A percentile compares a stretch with the other conserved stretches of the same genome.
These are phyloP conservation scores for Lichtheimia hyalospora DNA, from an alignment of 371 early-diverging fungal species.

Conservation along the genomic window DNA sequence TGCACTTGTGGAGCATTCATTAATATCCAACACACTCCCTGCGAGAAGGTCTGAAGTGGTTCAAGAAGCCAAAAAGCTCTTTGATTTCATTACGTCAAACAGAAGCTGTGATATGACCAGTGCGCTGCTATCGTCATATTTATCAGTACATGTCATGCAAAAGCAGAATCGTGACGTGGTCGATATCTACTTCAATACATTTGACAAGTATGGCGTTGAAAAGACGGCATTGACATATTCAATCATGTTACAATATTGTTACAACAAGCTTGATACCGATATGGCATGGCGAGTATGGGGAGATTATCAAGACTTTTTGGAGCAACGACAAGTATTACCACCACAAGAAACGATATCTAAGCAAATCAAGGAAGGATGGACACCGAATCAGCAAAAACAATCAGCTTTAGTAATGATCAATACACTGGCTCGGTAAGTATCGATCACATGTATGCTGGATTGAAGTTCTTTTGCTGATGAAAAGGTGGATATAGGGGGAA, in stretches of 20 bases:
- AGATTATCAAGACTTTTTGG: constrained; percentile 50
- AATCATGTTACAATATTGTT: constrained; percentile 50
- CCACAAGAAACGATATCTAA: constrained; percentile 9
- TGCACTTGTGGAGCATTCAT: constrained; percentile 23
- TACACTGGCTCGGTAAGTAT: constrained; percentile 38
- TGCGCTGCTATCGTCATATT: constrained; percentile 59
- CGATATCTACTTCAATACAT: constrained; percentile 47
- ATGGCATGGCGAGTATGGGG: constrained; percentile 60
- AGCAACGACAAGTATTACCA: constrained; percentile 26
- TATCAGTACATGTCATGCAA: constrained; percentile 59
- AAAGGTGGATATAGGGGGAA: constrained; percentile 16
- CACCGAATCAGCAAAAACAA: constrained; percentile 30
- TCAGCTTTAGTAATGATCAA: constrained; percentile 41
- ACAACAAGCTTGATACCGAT: constrained; percentile 40
- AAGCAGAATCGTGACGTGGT: constrained; percentile 45
- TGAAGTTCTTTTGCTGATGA: background rate
- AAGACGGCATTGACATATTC: constrained; percentile 61
- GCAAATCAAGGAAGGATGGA: constrained; percentile 38
- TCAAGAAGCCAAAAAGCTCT: constrained; percentile 41
- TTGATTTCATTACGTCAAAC: constrained; percentile 33
- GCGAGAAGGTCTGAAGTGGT: constrained; percentile 40
- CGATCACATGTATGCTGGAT: background rate
- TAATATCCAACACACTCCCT: constrained; percentile 31
- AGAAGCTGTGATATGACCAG: constrained; percentile 23
- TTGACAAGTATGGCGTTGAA: constrained; percentile 36